phyloP scores from a whole-genome alignment of 2,329 filamentous ascomycete species.

The Fusarium dlaminii region DNA sequence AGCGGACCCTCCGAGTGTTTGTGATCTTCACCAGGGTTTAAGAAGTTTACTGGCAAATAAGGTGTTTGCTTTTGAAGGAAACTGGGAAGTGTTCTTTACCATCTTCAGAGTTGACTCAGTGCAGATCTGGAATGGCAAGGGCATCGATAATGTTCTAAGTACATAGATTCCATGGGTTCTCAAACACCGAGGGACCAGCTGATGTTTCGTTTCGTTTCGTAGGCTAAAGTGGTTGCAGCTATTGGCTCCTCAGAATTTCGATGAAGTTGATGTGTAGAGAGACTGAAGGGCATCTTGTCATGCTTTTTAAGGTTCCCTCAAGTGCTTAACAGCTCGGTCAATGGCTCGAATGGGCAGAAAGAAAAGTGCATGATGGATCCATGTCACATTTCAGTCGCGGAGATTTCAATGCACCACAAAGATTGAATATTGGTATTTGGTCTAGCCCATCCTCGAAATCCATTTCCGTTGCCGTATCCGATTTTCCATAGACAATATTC shows the following conservation, averaged over 20 bases:
- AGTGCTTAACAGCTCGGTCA: background rate
- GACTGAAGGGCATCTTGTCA: background rate
- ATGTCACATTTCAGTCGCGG: background rate
- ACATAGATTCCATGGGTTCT: slow-evolving; percentile 3
- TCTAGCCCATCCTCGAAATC: background rate
- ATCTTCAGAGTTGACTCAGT: background rate
- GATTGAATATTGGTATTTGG: background rate
- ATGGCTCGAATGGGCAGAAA: background rate
- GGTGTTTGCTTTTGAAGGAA: background rate
- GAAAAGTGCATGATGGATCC: background rate
- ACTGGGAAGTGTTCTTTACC: background rate
- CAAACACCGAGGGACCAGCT: background rate
- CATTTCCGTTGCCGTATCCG: background rate
- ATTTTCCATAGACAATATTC: slow-evolving; percentile 1
- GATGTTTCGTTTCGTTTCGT: background rate
- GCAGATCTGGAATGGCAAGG: slow-evolving; percentile 1
- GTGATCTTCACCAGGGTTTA: slow-evolving; percentile 16
- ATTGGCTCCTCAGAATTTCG: background rate
- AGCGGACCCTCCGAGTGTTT: slow-evolving; percentile 8
- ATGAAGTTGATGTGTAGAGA: slow-evolving; percentile 1
- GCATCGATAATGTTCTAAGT: background rate
- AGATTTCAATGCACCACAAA: background rate
- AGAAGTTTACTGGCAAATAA: slow-evolving; percentile 7
- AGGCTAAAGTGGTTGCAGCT: slow-evolving; percentile 26
- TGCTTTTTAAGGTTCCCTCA: background rate